phyloP scores from a whole-genome alignment of 2,329 filamentous ascomycete species.

The Thelonectria olida region DNA sequence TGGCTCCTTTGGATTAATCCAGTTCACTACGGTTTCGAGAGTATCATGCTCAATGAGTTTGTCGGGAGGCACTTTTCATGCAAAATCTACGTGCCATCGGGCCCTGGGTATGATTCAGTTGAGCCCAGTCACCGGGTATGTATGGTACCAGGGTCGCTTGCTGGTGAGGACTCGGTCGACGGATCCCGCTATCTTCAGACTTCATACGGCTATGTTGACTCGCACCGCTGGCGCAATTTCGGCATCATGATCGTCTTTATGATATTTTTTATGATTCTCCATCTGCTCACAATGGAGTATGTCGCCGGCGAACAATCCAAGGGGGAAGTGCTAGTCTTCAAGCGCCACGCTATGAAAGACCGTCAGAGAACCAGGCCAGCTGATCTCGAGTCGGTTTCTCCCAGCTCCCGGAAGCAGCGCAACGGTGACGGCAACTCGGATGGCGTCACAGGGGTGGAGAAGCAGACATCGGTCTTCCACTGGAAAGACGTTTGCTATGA shows the following conservation, averaged over 20 bases:
- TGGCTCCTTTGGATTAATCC: constrained; percentile 73
- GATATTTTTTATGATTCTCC: constrained; percentile 18
- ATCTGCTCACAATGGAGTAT: constrained; percentile 29
- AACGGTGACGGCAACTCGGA: not conserved
- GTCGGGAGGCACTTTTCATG: constrained; percentile 58
- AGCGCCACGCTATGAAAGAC: constrained; percentile 11
- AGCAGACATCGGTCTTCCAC: constrained; percentile 61
- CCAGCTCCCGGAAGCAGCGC: not conserved
- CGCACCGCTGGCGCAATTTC: constrained; percentile 28
- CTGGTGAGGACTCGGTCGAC: not conserved
- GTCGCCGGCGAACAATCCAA: constrained; percentile 33
- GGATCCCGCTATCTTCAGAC: constrained; percentile 20
- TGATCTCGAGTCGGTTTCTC: not conserved
- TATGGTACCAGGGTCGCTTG: not conserved
- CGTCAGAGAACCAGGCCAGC: not conserved
- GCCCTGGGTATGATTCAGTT: constrained; percentile 16
- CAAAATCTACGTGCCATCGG: constrained; percentile 44
- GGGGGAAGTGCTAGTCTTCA: constrained; percentile 32
- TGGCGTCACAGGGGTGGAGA: constrained; percentile 6
- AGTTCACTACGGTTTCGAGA: constrained; percentile 71
- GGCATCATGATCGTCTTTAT: constrained; percentile 25
- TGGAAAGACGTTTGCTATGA: constrained; percentile 78
- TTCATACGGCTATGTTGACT: constrained; percentile 20
- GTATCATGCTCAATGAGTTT: constrained; percentile 71
- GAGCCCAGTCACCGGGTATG: not conserved